phyloP scores from a whole-genome alignment of 164 flowering plant genomes.

The Euptelea pleiosperma region DNA sequence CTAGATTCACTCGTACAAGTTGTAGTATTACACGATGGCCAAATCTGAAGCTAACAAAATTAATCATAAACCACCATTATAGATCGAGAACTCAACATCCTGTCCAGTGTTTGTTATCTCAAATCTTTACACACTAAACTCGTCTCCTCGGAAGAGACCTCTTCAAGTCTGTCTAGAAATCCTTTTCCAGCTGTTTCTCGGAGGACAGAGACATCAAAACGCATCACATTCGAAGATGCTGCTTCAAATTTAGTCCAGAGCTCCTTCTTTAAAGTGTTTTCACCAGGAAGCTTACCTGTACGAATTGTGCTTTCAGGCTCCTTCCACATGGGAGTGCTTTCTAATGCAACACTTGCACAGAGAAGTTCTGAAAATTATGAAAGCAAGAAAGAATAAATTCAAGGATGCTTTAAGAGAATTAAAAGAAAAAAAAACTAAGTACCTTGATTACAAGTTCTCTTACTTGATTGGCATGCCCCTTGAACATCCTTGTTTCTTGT shows the following conservation, averaged over 20 bases:
- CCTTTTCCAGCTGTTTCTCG: constrained; percentile 35
- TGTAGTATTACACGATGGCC: too few species aligned
- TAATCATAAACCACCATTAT: too few species aligned
- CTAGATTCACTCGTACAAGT: too few species aligned
- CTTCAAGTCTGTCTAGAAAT: constrained; percentile 78
- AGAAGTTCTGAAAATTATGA: constrained; percentile 25
- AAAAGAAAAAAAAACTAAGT: constrained; percentile 1
- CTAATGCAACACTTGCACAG: constrained; percentile 22
- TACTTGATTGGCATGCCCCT: constrained; percentile 3
- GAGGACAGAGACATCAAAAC: constrained; percentile 19
- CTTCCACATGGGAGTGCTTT: constrained; percentile 70
- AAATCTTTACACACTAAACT: background rate
- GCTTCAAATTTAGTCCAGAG: constrained; percentile 92
- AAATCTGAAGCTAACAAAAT: too few species aligned
- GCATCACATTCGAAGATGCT: constrained; percentile 41
- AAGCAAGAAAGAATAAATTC: background rate
- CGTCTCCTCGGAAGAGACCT: constrained; percentile 48
- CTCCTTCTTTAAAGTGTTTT: constrained; percentile 88
- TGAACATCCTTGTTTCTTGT: constrained; percentile 15
- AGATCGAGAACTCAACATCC: too few species aligned
- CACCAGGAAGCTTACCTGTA: constrained; percentile 73
- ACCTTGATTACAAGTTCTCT: constrained; percentile 32
- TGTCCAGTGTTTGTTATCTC: too few species aligned
- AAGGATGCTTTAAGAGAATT: background rate
- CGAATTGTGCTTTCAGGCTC: constrained; percentile 37